phyloP scores from a whole-genome alignment of 768 basidiomycete species.

The Kwoniella botswanensis region DNA sequence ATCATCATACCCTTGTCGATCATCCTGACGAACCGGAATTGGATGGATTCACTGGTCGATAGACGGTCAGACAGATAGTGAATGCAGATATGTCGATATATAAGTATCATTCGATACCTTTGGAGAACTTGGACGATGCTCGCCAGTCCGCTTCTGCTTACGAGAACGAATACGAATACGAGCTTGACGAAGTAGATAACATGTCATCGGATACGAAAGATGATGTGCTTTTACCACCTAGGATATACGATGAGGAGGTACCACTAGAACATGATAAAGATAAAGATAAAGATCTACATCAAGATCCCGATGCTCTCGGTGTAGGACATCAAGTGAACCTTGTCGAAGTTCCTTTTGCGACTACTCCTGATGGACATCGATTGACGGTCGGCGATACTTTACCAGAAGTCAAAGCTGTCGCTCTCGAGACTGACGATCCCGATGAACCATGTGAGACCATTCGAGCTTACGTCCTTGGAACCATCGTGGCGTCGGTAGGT shows the following conservation, averaged over 20 bases:
- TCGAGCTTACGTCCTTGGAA: constrained; percentile 17
- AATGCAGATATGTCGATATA: neutral
- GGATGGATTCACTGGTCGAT: neutral
- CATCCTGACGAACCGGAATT: constrained; percentile 4
- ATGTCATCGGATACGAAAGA: neutral
- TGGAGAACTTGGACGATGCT: neutral
- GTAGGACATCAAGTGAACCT: neutral
- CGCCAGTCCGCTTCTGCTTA: neutral
- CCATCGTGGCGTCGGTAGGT: constrained; percentile 15
- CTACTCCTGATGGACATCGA: neutral
- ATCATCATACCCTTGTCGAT: neutral
- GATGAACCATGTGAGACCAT: constrained; percentile 22
- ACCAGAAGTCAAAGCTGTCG: constrained; percentile 21
- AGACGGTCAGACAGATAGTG: neutral
- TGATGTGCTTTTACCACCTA: constrained; percentile 7
- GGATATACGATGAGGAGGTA: constrained; percentile 5
- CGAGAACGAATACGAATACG: neutral
- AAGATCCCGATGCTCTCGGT: neutral
- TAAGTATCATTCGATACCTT: constrained; percentile 5
- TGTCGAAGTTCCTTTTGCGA: constrained; percentile 7
- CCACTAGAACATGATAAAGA: neutral
- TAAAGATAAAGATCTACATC: constrained; percentile 3
- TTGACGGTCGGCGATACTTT: constrained; percentile 7
- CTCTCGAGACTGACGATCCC: constrained; percentile 18
- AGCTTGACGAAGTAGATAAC: neutral